Evolutionary conservation across 768 basidiomycete genomes (phyloP), one percentile per base, ranked within the genome.

Genomic region (Ramaria rubella): DNA sequence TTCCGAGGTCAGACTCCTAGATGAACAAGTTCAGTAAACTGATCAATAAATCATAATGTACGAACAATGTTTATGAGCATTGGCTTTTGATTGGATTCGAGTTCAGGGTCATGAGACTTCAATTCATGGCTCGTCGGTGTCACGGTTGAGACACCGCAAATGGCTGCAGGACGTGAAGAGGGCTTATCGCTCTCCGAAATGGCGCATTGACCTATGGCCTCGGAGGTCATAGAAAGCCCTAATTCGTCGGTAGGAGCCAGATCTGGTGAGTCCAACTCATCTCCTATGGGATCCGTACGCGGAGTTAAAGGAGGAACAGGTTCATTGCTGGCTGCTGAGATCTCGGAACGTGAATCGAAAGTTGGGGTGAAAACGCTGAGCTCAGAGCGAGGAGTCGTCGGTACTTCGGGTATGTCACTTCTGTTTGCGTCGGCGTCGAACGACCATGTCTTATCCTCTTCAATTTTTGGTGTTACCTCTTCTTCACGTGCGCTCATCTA

Each of bases 251-350:
- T 23, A 42, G 52, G 27, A 19, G 52, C 53, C 5, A 60, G 23
- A n/a, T 12, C 31, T 3, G 49, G 31, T 23, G 49, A 49, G 9
- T 40, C 57, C n/a, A 49, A 12, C 19, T 59, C 52, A 38, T 29
- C 57, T 24, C 58, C 61, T 65, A 67, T 67, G 66, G 69, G 71
- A 69, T 69, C 69, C 68, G 69, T 71, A 68, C 70, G 68, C 60
- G 66, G 65, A 58, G 62, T 61, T 19, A 30, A 53, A 55, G 62
- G 56, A 59, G 58, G 60, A 64, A 68, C 68, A 63, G 62, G 51
- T 46, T 60, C 62, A 48, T 55, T 40, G 43, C 64, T 62, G 58
- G 63, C 61, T 61, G 44, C 49, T 63, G 68, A 69, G 66, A 67
- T n/a, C 34, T 51, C 49, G 62, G 66, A 58, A 17, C 49, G 57